Conservation (phyloP, 306 rosid genomes). For the Dryas drummondii region DNA sequence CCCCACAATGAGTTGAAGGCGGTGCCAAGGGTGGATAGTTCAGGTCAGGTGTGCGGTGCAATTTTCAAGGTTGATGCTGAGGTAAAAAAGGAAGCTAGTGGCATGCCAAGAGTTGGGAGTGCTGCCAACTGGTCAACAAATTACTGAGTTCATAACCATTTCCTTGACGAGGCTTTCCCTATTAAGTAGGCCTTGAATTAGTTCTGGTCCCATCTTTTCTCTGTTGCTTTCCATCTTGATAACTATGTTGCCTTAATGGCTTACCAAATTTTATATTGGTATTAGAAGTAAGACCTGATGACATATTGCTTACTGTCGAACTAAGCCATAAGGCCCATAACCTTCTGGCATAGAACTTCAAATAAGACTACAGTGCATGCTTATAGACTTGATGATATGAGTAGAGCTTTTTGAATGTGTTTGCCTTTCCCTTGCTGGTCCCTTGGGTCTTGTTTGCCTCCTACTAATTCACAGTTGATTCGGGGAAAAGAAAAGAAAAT, state of each 20-base stretch:
- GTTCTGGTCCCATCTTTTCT: slow-evolving; percentile 22
- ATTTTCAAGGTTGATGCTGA: slow-evolving; percentile 79
- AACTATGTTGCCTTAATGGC: slow-evolving; percentile 27
- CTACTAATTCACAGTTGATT: not conserved
- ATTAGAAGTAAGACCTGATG: slow-evolving; percentile 29
- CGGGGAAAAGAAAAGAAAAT: not conserved
- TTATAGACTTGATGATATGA: slow-evolving; percentile 13
- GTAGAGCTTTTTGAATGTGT: slow-evolving; percentile 8
- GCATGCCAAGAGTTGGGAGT: slow-evolving; percentile 98
- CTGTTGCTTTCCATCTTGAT: slow-evolving; percentile 27
- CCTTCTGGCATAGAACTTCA: slow-evolving; percentile 33
- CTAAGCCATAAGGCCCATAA: slow-evolving; percentile 23
- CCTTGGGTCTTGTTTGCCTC: too few species aligned
- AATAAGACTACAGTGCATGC: slow-evolving; percentile 42
- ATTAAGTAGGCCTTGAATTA: slow-evolving; percentile 22
- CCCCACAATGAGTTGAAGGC: slow-evolving; percentile 89
- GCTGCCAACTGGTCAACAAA: slow-evolving; percentile 91
- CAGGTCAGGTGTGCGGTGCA: slow-evolving; percentile 81
- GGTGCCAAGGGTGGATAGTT: slow-evolving; percentile 92
- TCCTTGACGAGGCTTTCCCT: slow-evolving; percentile 29
- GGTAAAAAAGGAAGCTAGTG: slow-evolving; percentile 63
- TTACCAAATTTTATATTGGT: slow-evolving; percentile 25
- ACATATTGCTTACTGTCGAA: slow-evolving; percentile 31
- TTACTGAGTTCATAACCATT: slow-evolving; percentile 45
- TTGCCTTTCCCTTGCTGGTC: not conserved